These are phyloP conservation scores for Scheffersomyces segobiensis DNA, from an alignment of 1,139 yeast species.

Conservation along the genomic window DNA sequence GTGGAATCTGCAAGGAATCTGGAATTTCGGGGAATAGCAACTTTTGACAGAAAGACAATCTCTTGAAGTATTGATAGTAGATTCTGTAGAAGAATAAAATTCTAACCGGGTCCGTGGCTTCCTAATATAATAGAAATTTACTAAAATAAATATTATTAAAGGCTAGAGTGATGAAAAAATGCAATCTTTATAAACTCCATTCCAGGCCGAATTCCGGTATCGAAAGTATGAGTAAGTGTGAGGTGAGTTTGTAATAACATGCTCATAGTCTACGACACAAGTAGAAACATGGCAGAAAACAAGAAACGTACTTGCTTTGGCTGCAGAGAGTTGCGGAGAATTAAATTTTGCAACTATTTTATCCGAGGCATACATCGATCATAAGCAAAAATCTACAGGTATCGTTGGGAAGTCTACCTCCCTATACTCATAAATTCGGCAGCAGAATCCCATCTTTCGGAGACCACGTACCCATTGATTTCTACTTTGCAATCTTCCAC, in stretches of 20 bases:
- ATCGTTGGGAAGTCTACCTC: neutral
- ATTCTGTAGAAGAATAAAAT: neutral
- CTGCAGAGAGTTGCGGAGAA: neutral
- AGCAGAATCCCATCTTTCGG: neutral
- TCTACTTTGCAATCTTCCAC: neutral
- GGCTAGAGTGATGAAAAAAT: neutral
- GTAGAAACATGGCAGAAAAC: too few relatives aligned
- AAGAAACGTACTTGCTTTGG: neutral
- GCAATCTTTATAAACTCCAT: neutral
- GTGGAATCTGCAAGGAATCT: neutral
- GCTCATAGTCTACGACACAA: neutral
- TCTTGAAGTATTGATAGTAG: neutral
- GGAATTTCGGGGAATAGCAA: neutral
- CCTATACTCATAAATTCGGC: neutral
- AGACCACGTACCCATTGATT: neutral
- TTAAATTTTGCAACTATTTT: neutral
- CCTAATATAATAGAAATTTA: neutral
- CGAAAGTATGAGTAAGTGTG: neutral
- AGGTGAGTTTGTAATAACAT: neutral
- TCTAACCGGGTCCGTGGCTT: neutral
- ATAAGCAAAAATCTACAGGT: neutral
- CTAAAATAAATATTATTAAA: neutral
- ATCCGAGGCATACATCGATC: neutral
- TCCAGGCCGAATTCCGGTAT: neutral
- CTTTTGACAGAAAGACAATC: neutral